Conservation (phyloP, 192 early-diverging fungal genomes). For the Coemansia javaensis region DNA sequence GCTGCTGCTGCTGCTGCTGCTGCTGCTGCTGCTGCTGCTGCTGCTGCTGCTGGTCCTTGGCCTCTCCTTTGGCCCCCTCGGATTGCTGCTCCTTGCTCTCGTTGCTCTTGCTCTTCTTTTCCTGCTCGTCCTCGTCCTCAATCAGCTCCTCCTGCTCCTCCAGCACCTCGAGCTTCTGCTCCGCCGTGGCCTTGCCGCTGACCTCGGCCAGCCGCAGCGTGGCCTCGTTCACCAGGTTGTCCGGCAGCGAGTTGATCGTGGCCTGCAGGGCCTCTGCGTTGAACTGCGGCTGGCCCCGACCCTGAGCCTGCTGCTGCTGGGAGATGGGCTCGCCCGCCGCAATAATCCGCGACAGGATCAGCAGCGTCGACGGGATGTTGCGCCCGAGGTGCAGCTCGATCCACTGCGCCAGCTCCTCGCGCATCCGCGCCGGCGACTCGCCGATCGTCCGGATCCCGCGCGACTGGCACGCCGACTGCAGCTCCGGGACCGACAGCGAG, state of each 20-base stretch:
- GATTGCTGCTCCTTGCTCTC: conserved; percentile 50
- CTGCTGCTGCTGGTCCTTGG: conserved; percentile 1
- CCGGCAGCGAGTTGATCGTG: conserved; percentile 84
- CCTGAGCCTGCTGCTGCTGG: conserved; percentile 66
- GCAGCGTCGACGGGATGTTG: conserved; percentile 83
- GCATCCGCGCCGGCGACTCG: conserved; percentile 82
- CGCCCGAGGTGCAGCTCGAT: conserved; percentile 89
- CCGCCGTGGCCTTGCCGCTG: conserved; percentile 83
- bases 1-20: not conserved
- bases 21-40: not conserved
- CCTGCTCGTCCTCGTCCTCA: conserved; percentile 89
- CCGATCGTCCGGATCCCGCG: conserved; percentile 89
- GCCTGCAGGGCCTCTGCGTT: conserved; percentile 85
- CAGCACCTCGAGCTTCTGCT: conserved; percentile 89
- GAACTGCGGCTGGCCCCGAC: conserved; percentile 59
- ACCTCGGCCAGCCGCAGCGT: conserved; percentile 81
- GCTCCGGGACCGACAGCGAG: conserved; percentile 79
- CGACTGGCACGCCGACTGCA: conserved; percentile 79
- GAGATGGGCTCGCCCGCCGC: conserved; percentile 69
- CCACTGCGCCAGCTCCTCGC: conserved; percentile 88
- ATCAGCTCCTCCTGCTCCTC: conserved; percentile 97
- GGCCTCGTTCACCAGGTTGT: conserved; percentile 84
- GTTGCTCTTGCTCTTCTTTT: conserved; percentile 54
- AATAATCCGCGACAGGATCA: conserved; percentile 89
- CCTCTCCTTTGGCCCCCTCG: conserved; percentile 32